These are phyloP conservation scores for Paspalum vaginatum DNA, from an alignment of 176 grass and related monocot genomes.

Conservation along the genomic window DNA sequence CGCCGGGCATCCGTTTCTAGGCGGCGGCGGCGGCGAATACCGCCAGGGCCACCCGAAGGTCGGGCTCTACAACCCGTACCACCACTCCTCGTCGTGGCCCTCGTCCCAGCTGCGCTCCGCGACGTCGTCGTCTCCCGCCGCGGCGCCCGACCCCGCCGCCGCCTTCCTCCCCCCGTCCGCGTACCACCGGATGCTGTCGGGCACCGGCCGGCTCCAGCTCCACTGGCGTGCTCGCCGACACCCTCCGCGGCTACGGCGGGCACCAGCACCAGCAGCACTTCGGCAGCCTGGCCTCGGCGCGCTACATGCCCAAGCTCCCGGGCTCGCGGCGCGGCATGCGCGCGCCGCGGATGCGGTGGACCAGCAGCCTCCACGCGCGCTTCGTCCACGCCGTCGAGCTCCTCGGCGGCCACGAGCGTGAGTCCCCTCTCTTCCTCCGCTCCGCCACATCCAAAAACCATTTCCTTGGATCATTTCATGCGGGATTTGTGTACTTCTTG, in stretches of 20 bases:
- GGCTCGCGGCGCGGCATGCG: constrained; percentile 62
- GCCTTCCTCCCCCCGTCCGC: constrained; percentile 37
- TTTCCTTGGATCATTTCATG: constrained; percentile 32
- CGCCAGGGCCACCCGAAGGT: background rate
- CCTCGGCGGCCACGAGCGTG: constrained; percentile 94
- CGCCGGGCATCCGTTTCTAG: constrained; percentile 23
- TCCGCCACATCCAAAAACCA: background rate
- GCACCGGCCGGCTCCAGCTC: constrained; percentile 53
- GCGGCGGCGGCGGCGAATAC: constrained; percentile 14
- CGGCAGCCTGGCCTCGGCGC: constrained; percentile 29
- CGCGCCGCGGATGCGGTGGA: constrained; percentile 93
- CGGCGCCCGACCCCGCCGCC: constrained; percentile 20
- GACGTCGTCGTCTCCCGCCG: background rate
- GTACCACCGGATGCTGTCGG: constrained; percentile 57
- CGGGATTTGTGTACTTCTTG: background rate
- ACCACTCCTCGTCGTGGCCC: constrained; percentile 33
- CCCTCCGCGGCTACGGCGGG: constrained; percentile 35
- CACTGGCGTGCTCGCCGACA: constrained; percentile 49
- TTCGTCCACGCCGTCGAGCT: constrained; percentile 91
- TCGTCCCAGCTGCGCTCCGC: constrained; percentile 34
- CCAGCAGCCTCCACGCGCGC: constrained; percentile 74
- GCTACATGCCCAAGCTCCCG: constrained; percentile 56
- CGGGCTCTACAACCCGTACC: constrained; percentile 42
- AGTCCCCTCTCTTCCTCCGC: background rate
- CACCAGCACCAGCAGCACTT: background rate